Conservation (phyloP, 2,329 filamentous ascomycete genomes). For the Domatiomyces globalis region DNA sequence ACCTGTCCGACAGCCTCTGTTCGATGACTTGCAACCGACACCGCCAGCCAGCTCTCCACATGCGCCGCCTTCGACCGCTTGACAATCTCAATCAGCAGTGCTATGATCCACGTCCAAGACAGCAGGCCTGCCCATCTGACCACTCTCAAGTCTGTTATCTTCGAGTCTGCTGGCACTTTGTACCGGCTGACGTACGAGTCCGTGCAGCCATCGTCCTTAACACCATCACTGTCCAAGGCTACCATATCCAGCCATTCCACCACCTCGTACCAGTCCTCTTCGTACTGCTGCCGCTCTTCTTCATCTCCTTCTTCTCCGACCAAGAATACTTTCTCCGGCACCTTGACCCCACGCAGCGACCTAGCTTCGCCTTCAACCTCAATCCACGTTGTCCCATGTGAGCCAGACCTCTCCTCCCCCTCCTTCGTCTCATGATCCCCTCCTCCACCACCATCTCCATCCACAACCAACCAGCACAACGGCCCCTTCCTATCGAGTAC, state of each 20-base stretch:
- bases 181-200: conserved; percentile 15
- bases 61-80: conserved; percentile 5
- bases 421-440: background rate
- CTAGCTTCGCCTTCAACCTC: background rate
- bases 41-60: conserved; percentile 9
- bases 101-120: conserved; percentile 26
- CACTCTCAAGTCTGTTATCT: conserved; percentile 23
- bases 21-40: conserved; percentile 12
- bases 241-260: conserved; percentile 51
- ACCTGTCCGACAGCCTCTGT: conserved; percentile 7
- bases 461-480: conserved; percentile 64
- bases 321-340: background rate
- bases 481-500: conserved; percentile 47
- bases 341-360: background rate
- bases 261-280: conserved; percentile 45
- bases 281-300: conserved; percentile 32
- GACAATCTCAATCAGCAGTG: conserved; percentile 19
- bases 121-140: conserved; percentile 31
- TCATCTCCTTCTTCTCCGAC: background rate
- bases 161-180: conserved; percentile 20
- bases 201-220: conserved; percentile 17
- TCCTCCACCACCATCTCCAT: conserved; percentile 23
- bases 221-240: conserved; percentile 28
- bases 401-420: background rate
- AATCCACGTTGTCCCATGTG: conserved; percentile 9